Base-by-base conservation (phyloP, 108 stramenopile species). In the Nitzschia sp. region DNA sequence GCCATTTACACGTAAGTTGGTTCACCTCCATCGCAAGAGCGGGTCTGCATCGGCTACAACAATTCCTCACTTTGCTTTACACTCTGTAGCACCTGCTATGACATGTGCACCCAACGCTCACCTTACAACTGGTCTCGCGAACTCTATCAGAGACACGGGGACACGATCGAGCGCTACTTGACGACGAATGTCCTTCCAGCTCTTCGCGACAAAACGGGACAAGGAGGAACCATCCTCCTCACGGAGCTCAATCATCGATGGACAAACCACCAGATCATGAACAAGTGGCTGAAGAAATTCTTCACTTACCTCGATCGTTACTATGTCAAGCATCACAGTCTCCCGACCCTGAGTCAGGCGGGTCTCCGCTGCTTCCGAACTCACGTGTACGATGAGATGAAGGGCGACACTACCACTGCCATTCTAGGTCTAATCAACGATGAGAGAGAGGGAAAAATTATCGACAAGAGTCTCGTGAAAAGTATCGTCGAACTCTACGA, bases 61-160 rank as follows among this genome's bases (percentile, higher is more conserved):
- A 38, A 17, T 67, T 3, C 2, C 15, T 55, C 25, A 16, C 55
- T 50, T 29, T 47, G 46, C 41, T 30, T 41, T 31, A 11, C 46
- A 5, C 1, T 25, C 25, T 77, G 73, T 89, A 99, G 95, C n/a
- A 91, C 82, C 23, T 98, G 97, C 84, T 99, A 99, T 84, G 96
- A 98, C 77, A 99, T 99, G 98, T 99, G 99, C 79, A 98, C 97
- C 45, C 99, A 99, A 73, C 90, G 97, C 13, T 80, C 89, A 25
- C 99, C 99, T n/a, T 97, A 97, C 91, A 99, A 99, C 80, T 98
- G 93, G 91, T 97, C 97, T 28, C 96, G 97, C 68, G 92, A 98
- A 66, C 90, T 99, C 1, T 99, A 99, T 85, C 78, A 89, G 33
- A 79, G 96, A 45, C 97, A 98, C 75, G 94, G 97, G 38, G 95